Evolutionary conservation across 306 rosid genomes (phyloP), one percentile per base, ranked within the genome.

Genomic region (Hippophae gyantsensis): DNA sequence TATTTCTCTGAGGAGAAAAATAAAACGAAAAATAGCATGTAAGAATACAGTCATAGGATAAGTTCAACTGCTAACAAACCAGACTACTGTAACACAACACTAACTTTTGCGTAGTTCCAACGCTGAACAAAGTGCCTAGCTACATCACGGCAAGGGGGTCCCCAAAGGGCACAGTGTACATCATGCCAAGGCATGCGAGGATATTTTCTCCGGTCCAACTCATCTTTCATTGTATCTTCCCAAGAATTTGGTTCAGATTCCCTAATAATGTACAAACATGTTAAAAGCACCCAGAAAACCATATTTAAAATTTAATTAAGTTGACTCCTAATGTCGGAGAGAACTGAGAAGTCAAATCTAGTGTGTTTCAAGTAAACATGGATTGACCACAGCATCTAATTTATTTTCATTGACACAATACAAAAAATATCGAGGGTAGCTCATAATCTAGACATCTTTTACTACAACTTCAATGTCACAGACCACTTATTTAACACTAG

Each of bases 121-220:
- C 99, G 85, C 83, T 93, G 99, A 78, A 93, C 99, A 77, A 93
- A 93, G 69, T 93, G 99, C 75, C 99, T 88, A 61, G 99, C 99
- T 64, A 88, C 67, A 58, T 93, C 99, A 68, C 94, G 97, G 78
- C 99, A 93, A 48, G 99, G 90, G 71, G 99, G 95, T 62, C 99
- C 99, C 95, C 94, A 89, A 62, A 93, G 86, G 72, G 97, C 95
- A 72, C 99, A 93, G 51, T 88, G 97, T 66, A 93, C 97, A 61
- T 93, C 99, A 70, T 93, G 97, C 99, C 99, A 93, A 62, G 99
- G 99, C 99, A 93, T 88, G 32, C 99, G 97, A 40, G 99, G 99
- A 75, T 84, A 88, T 62, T 78, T 93, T 61, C 18, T 61, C 32
- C 99, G 97, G 26, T 86, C 97, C 70, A 93, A 69, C 83, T 93